Evolutionary conservation across 345 rosid species (phyloP), one percentile per base, ranked within the genome.

Genomic region (Nasturtium officinale): DNA sequence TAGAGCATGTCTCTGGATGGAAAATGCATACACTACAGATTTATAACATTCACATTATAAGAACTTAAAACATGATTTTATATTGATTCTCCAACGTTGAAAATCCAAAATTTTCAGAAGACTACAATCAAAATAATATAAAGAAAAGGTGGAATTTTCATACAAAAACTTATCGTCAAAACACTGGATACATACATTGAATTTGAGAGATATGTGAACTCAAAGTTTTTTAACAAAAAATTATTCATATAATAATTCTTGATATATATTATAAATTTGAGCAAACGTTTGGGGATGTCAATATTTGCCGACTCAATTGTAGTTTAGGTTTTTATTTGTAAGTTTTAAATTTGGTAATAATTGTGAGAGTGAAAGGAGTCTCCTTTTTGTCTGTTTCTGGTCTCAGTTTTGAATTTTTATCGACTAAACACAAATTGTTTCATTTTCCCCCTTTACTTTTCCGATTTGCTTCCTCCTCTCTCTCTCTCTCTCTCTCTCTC

Each of bases 331-430:
- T 35, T 48, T 25, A 67, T 67, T 38, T 50, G n/a, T 0, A 4
- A 42, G 43, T 42, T 62, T 58, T 13, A 61, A 71, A 52, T 54
- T 26, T 54, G 61, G 76, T 61, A 61, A 69, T 62, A 69, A 76
- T 57, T 9, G 18, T 59, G 77, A 77, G 54, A 60, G 76, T 46
- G 80, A 76, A 56, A 76, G 71, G 60, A 63, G 71, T 76, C 76
- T 56, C 67, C 76, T 70, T 77, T 76, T 77, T 77, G 79, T 69
- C 66, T 76, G 37, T 35, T 62, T 69, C 65, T 72, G 64, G 64
- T 77, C 73, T 66, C 9, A 25, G 26, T 73, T 72, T 55, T 65
- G n/a, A 45, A 65, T 68, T 70, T 67, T 60, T 26, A 47, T 63
- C 42, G 29, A 61, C 3, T 9, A 53, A 53, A 56, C 75, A 48